Conservation (phyloP, 2,329 filamentous ascomycete genomes). For the Exophiala oligosperma region DNA sequence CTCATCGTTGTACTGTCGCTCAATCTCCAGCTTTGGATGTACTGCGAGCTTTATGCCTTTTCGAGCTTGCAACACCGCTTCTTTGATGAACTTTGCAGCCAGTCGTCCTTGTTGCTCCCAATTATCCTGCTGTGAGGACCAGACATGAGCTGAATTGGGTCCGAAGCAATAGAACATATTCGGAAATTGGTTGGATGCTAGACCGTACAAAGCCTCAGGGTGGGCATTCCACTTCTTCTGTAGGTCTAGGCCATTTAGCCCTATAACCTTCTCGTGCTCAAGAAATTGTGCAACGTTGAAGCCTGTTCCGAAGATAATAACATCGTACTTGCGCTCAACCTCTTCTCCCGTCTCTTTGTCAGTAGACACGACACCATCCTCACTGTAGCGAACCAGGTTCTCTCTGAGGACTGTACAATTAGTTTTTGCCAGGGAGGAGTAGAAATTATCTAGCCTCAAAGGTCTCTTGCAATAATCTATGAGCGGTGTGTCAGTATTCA, state of each 20-base stretch:
- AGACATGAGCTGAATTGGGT: conserved; percentile 11
- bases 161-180: conserved; percentile 21
- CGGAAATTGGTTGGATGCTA: conserved; percentile 10
- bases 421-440: conserved; percentile 4
- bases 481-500: neutral
- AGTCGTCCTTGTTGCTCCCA: conserved; percentile 9
- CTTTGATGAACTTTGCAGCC: neutral
- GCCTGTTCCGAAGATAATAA: conserved; percentile 16
- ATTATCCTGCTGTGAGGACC: conserved; percentile 12
- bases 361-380: conserved; percentile 8
- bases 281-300: conserved; percentile 16
- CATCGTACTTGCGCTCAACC: conserved; percentile 7
- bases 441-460: conserved; percentile 12
- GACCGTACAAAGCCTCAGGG: conserved; percentile 10
- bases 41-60: conserved; percentile 7
- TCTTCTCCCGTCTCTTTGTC: conserved; percentile 3
- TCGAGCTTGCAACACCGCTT: neutral
- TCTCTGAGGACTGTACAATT: conserved; percentile 17
- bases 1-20: conserved; percentile 7
- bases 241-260: conserved; percentile 9
- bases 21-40: neutral
- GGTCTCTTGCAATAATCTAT: conserved; percentile 17
- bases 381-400: conserved; percentile 13
- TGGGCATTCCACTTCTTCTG: conserved; percentile 13
- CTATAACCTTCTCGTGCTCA: conserved; percentile 14